Conservation (phyloP, 2,329 filamentous ascomycete species). For the Fusarium sp. region DNA sequence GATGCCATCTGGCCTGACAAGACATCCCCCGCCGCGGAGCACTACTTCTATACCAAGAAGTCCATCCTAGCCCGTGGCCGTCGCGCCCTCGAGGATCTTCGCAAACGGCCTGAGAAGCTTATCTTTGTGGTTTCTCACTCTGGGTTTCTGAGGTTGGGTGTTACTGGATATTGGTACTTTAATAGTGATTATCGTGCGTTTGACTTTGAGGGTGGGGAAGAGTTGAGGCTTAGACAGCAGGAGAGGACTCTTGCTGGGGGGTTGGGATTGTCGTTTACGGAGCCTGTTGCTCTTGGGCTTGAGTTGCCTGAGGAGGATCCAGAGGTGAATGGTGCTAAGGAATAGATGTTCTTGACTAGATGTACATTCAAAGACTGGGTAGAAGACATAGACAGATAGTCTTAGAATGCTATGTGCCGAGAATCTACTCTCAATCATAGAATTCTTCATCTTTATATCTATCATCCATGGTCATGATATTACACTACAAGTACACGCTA, state of each 20-base stretch:
- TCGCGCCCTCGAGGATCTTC: constrained; percentile 60
- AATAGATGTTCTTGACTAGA: not conserved
- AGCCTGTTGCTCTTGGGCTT: constrained; percentile 53
- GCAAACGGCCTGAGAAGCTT: constrained; percentile 66
- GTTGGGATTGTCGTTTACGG: constrained; percentile 50
- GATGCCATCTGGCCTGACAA: constrained; percentile 74
- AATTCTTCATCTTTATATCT: not conserved
- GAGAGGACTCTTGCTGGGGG: constrained; percentile 52
- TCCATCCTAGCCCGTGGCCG: constrained; percentile 68
- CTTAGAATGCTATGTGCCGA: constrained; percentile 5
- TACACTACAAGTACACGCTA: constrained; percentile 34
- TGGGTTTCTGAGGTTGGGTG: constrained; percentile 68
- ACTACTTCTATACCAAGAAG: constrained; percentile 64
- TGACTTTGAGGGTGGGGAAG: constrained; percentile 56
- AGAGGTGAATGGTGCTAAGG: not conserved
- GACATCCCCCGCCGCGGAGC: constrained; percentile 55
- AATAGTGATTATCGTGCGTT: constrained; percentile 75
- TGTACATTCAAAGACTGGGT: not conserved
- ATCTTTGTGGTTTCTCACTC: constrained; percentile 75
- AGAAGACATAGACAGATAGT: not conserved
- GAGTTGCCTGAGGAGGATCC: constrained; percentile 51
- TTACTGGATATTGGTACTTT: constrained; percentile 66
- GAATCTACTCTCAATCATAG: constrained; percentile 10
- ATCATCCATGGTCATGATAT: constrained; percentile 20
- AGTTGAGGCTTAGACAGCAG: constrained; percentile 57